Conservation (phyloP, 2,329 filamentous ascomycete species). For the Aspergillus sp. region DNA sequence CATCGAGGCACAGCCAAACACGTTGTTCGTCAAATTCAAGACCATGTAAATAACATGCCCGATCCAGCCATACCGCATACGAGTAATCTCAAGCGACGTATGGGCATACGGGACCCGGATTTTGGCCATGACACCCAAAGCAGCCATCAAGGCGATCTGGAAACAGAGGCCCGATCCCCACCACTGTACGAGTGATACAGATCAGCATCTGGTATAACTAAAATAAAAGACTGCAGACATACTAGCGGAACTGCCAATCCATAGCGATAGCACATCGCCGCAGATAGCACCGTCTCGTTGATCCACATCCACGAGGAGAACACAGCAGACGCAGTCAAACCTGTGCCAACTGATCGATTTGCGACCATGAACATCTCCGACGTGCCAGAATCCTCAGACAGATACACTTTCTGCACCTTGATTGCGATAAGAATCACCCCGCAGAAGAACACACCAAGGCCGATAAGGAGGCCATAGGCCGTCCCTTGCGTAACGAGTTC, state of each 20-base stretch:
- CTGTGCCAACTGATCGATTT: slow-evolving; percentile 40
- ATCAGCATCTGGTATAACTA: not conserved
- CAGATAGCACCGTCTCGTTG: slow-evolving; percentile 40
- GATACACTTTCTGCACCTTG: slow-evolving; percentile 44
- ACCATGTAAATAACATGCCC: slow-evolving; percentile 46
- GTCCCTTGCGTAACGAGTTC: slow-evolving; percentile 32
- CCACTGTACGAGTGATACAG: slow-evolving; percentile 28
- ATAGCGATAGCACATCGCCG: slow-evolving; percentile 38
- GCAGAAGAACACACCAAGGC: slow-evolving; percentile 52
- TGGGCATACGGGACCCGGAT: slow-evolving; percentile 55
- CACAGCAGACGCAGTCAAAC: slow-evolving; percentile 41
- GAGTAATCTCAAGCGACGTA: slow-evolving; percentile 54
- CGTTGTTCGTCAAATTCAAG: slow-evolving; percentile 47
- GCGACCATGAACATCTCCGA: slow-evolving; percentile 49
- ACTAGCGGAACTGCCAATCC: slow-evolving; percentile 41
- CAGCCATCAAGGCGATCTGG: slow-evolving; percentile 54
- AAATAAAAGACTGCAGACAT: not conserved
- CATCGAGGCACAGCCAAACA: slow-evolving; percentile 51
- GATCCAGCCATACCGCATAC: slow-evolving; percentile 50
- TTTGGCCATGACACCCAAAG: slow-evolving; percentile 53
- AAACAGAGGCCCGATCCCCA: slow-evolving; percentile 47
- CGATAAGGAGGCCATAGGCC: slow-evolving; percentile 52
- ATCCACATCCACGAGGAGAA: slow-evolving; percentile 46
- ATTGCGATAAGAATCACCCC: slow-evolving; percentile 51
- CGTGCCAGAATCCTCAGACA: slow-evolving; percentile 37